Evolutionary conservation across 768 basidiomycete genomes (phyloP).

Genomic region (Mycena crocata): DNA sequence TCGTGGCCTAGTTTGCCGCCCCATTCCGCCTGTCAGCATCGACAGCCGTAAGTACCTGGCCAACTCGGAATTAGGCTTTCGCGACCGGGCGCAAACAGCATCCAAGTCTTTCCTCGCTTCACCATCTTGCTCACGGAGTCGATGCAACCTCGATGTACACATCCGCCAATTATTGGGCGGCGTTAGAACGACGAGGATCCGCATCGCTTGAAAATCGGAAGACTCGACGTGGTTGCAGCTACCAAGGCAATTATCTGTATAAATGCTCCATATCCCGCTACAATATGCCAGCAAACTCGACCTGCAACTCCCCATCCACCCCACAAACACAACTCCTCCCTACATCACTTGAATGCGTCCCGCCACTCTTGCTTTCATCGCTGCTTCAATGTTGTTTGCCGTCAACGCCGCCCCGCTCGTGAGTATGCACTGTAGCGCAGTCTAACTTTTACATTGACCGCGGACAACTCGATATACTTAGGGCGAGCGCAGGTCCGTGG

Average conservation of each 20-base stretch:
- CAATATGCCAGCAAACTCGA: not conserved
- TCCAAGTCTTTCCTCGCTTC: conserved; percentile 18
- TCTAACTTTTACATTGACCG: conserved; percentile 14
- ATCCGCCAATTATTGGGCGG: conserved; percentile 21
- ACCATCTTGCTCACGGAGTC: conserved; percentile 11
- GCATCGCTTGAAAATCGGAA: conserved; percentile 27
- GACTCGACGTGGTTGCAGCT: not conserved
- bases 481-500: conserved; percentile 15
- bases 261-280: conserved; percentile 3
- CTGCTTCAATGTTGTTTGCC: not conserved
- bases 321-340: not conserved
- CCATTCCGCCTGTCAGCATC: not conserved
- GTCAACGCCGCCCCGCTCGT: conserved; percentile 19
- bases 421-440: not conserved
- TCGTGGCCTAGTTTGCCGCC: not conserved
- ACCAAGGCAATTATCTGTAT: not conserved
- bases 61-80: conserved; percentile 22
- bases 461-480: conserved; percentile 7
- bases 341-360: conserved; percentile 14
- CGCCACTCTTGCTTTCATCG: conserved; percentile 1
- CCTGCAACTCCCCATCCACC: not conserved
- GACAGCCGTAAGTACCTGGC: conserved; percentile 8
- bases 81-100: conserved; percentile 3
- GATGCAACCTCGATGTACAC: conserved; percentile 14
- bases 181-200: conserved; percentile 21